These are phyloP conservation scores for Cryptococcus sp. DNA, from an alignment of 1,284 basidiomycete genomes.

Conservation along the genomic window DNA sequence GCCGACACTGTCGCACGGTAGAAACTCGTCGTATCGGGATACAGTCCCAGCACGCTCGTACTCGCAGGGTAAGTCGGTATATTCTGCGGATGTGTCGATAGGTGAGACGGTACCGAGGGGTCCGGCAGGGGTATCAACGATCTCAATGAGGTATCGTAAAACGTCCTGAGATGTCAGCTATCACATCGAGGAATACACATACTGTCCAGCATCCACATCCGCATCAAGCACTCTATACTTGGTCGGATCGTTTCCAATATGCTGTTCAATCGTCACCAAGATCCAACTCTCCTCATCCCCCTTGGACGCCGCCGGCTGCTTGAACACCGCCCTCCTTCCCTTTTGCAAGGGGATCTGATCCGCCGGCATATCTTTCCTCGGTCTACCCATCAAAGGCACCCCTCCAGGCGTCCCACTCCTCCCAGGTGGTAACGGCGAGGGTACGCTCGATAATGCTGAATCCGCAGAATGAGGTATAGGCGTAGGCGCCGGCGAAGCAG, in stretches of 20 bases:
- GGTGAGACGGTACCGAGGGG: constrained; percentile 28
- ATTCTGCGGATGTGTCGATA: constrained; percentile 42
- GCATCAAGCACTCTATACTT: constrained; percentile 41
- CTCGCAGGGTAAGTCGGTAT: constrained; percentile 42
- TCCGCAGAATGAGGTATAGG: constrained; percentile 7
- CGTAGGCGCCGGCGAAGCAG: constrained; percentile 11
- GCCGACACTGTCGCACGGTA: constrained; percentile 48
- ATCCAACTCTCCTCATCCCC: constrained; percentile 43
- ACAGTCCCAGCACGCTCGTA: constrained; percentile 48
- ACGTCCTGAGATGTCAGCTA: not conserved
- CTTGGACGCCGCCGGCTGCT: constrained; percentile 21
- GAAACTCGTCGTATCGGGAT: constrained; percentile 52
- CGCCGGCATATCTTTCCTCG: constrained; percentile 23
- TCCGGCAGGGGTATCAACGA: constrained; percentile 50
- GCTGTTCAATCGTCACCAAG: constrained; percentile 45
- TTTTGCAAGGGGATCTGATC: constrained; percentile 47
- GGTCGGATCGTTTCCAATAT: constrained; percentile 43
- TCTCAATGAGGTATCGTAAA: constrained; percentile 47
- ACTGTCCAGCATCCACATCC: not conserved
- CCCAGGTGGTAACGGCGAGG: constrained; percentile 10
- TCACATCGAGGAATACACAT: not conserved
- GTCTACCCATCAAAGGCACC: constrained; percentile 16
- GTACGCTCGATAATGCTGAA: constrained; percentile 11
- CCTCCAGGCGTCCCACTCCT: constrained; percentile 17
- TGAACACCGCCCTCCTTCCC: constrained; percentile 47